phyloP scores from a whole-genome alignment of 2,329 filamentous ascomycete genomes.

The Diaporthe sp. region DNA sequence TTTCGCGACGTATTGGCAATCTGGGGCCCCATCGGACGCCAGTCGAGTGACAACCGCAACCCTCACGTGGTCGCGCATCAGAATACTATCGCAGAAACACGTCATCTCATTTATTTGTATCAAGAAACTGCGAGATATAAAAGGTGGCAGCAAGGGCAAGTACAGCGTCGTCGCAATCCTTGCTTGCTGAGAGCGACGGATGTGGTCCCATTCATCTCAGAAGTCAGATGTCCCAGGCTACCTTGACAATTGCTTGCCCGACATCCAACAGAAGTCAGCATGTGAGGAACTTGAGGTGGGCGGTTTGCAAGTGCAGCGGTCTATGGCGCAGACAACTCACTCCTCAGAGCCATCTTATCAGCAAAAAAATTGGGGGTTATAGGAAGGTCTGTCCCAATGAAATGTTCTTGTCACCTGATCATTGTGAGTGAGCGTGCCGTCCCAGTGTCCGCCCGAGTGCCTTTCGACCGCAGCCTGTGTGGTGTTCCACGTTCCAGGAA shows the following conservation, averaged over 20 bases:
- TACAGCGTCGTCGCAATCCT: not conserved
- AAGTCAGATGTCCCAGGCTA: not conserved
- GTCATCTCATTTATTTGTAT: not conserved
- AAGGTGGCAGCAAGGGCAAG: not conserved
- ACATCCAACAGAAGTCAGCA: not conserved
- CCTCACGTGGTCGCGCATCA: not conserved
- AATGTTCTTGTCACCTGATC: not conserved
- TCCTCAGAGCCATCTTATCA: not conserved
- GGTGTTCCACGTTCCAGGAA: not conserved
- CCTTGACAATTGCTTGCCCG: not conserved
- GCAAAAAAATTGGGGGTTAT: no score
- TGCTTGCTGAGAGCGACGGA: not conserved
- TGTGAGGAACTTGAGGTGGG: not conserved
- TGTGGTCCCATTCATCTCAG: not conserved
- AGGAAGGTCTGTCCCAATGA: not conserved
- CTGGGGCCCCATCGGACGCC: not conserved
- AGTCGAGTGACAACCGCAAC: not conserved
- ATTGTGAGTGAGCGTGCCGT: not conserved
- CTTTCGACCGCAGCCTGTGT: not conserved
- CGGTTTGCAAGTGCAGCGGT: not conserved
- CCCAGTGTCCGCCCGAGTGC: not conserved
- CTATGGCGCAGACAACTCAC: not conserved
- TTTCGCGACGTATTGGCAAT: not conserved
- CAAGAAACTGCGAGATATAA: not conserved
- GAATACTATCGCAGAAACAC: not conserved